A percentile compares a stretch with the other conserved stretches of the same genome.
Evolutionary conservation across 164 flowering plant genomes (phyloP).

Genomic region (Warburgia ugandensis): DNA sequence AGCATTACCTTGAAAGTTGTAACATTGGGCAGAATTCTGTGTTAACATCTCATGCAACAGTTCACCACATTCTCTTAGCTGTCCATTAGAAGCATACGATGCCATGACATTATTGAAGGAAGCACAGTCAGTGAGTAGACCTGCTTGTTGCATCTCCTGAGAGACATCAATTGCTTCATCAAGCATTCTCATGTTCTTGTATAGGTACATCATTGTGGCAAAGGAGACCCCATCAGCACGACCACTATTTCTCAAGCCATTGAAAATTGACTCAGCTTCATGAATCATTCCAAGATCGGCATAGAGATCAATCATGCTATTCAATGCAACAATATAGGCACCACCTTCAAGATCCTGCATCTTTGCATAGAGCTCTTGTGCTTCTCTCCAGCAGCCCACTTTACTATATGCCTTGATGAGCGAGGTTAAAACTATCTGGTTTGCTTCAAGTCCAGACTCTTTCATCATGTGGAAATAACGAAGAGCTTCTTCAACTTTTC

Average conservation of each 20-base stretch:
- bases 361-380: conserved; percentile 46
- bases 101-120: conserved; percentile 67
- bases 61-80: conserved; percentile 59
- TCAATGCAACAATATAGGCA: conserved; percentile 72
- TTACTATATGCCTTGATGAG: conserved; percentile 77
- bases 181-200: conserved; percentile 72
- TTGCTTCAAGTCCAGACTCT: conserved; percentile 50
- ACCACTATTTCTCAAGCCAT: conserved; percentile 42
- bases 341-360: conserved; percentile 56
- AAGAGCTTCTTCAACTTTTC: conserved; percentile 65
- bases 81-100: conserved; percentile 59
- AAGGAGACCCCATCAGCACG: conserved; percentile 64
- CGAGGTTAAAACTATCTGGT: conserved; percentile 68
- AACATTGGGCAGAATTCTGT: conserved; percentile 44
- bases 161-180: conserved; percentile 73
- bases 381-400: conserved; percentile 56
- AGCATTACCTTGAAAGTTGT: conserved; percentile 59
- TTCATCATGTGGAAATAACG: conserved; percentile 56
- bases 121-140: conserved; percentile 47
- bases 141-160: conserved; percentile 70
- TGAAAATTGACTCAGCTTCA: conserved; percentile 60
- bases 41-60: conserved; percentile 65
- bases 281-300: conserved; percentile 70
- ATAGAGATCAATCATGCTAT: conserved; percentile 69
- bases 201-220: conserved; percentile 76